phyloP scores from a whole-genome alignment of 257 asterid species.

The Solanum piurae region DNA sequence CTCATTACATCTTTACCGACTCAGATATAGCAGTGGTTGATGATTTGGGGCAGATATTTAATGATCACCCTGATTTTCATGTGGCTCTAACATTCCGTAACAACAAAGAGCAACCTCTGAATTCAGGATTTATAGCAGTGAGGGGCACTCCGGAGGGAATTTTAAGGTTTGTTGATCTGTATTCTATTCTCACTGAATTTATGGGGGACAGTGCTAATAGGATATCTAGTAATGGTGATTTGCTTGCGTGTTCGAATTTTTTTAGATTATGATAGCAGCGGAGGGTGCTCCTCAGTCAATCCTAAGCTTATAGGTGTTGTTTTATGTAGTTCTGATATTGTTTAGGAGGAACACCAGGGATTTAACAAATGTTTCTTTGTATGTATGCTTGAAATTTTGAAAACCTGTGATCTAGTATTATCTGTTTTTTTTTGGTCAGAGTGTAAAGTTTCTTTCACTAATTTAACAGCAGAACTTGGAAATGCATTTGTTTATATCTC shows the following conservation, averaged over 20 bases:
- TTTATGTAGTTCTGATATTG: background rate
- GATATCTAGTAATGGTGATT: background rate
- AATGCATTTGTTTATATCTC: background rate
- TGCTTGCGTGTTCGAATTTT: background rate
- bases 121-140: constrained; percentile 93
- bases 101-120: constrained; percentile 89
- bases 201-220: background rate
- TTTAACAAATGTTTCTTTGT: background rate
- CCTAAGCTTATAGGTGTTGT: background rate
- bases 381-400: background rate
- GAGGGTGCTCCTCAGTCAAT: background rate
- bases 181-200: background rate
- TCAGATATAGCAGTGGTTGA: constrained; percentile 82
- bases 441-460: background rate
- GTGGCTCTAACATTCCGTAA: constrained; percentile 90
- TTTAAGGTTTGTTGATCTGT: constrained; percentile 38
- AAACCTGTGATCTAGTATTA: background rate
- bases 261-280: background rate
- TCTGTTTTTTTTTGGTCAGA: background rate
- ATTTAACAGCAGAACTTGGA: background rate
- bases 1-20: constrained; percentile 79
- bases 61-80: constrained; percentile 55
- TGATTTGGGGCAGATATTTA: constrained; percentile 57
- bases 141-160: constrained; percentile 79
- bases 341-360: background rate